These are phyloP conservation scores for Phytophthora litchii DNA, from an alignment of 352 stramenopile species.

Conservation along the genomic window DNA sequence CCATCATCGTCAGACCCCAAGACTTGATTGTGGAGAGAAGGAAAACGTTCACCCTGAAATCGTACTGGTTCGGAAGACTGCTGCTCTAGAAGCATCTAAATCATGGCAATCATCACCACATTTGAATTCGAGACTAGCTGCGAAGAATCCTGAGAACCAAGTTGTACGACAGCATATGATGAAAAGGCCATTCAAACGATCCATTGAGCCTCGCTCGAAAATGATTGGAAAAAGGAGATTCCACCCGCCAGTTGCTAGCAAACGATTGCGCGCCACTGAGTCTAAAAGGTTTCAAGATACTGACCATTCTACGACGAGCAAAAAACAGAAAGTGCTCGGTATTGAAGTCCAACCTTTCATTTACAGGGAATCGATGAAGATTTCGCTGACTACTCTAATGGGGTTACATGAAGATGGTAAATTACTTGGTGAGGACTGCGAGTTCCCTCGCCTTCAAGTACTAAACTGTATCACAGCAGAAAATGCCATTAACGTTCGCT, in stretches of 20 bases:
- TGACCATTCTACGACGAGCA: not conserved
- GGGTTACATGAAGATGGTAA: conserved; percentile 12
- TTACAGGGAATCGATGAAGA: conserved; percentile 54
- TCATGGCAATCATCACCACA: conserved; percentile 13
- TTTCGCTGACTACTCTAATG: conserved; percentile 36
- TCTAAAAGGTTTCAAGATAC: conserved; percentile 5
- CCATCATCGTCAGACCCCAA: not conserved
- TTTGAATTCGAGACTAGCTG: conserved; percentile 6
- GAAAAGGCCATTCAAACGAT: conserved; percentile 14
- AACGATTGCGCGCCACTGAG: conserved; percentile 17
- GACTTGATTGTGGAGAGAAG: conserved; percentile 25
- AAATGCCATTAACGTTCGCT: conserved; percentile 38
- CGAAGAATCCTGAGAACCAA: conserved; percentile 7
- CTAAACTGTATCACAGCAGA: conserved; percentile 40
- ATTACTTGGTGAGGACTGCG: not conserved
- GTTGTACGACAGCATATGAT: not conserved
- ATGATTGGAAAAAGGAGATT: conserved; percentile 38
- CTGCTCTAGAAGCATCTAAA: conserved; percentile 25
- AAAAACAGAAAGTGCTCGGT: conserved; percentile 25
- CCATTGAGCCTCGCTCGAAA: conserved; percentile 18
- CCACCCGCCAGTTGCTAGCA: conserved; percentile 46
- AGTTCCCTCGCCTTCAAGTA: conserved; percentile 24
- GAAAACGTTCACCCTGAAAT: conserved; percentile 37
- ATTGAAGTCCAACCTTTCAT: conserved; percentile 19
- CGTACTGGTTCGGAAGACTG: conserved; percentile 15